phyloP scores from a whole-genome alignment of 2,329 filamentous ascomycete genomes.

The Apiospora arundinis region DNA sequence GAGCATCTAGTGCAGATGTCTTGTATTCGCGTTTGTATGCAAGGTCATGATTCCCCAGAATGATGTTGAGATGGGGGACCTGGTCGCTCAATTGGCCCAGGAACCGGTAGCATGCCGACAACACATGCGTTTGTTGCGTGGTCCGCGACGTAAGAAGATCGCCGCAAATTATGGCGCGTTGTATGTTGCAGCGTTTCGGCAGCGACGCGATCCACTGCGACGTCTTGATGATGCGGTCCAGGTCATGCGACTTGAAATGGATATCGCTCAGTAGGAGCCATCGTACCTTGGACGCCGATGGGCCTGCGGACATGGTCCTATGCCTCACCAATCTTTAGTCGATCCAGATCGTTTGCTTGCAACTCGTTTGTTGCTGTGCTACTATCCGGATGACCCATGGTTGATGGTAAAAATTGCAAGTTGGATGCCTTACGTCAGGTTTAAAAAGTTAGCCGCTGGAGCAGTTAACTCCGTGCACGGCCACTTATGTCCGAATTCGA shows the following conservation, averaged over 20 bases:
- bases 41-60: slow-evolving; percentile 45
- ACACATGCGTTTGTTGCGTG: slow-evolving; percentile 38
- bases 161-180: slow-evolving; percentile 41
- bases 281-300: slow-evolving; percentile 22
- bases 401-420: too few relatives aligned
- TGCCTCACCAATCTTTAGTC: not conserved
- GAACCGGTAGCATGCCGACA: slow-evolving; percentile 42
- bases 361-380: not conserved
- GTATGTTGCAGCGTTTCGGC: slow-evolving; percentile 31
- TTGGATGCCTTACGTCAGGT: too few relatives aligned
- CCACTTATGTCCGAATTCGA: too few relatives aligned
- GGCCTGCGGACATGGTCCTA: not conserved
- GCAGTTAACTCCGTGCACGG: too few relatives aligned
- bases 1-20: slow-evolving; percentile 40
- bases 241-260: slow-evolving; percentile 40
- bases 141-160: slow-evolving; percentile 40
- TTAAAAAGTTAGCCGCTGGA: too few relatives aligned
- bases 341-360: not conserved
- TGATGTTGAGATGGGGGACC: slow-evolving; percentile 39
- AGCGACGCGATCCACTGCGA: slow-evolving; percentile 39
- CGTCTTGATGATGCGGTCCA: slow-evolving; percentile 38
- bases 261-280: slow-evolving; percentile 43
- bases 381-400: too few relatives aligned
- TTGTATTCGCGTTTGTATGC: slow-evolving; percentile 39
- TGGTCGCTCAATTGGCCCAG: slow-evolving; percentile 34